A percentile compares a stretch with the other conserved stretches of the same genome.
Conservation (phyloP, 164 flowering plant genomes). For the Nymphaea colorata region DNA sequence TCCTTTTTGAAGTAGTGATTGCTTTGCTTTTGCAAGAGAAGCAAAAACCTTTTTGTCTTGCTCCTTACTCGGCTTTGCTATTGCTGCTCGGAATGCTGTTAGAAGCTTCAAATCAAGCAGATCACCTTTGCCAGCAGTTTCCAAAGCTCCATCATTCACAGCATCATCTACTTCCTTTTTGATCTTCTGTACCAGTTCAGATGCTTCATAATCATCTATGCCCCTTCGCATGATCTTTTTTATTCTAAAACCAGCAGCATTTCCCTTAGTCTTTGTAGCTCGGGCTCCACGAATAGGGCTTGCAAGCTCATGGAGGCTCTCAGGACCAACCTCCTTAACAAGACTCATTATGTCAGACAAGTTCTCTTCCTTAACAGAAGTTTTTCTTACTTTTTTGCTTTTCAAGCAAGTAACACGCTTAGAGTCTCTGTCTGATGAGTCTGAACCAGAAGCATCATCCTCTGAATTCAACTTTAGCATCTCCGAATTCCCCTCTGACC, state of each 20-base stretch:
- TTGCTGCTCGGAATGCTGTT: constrained; percentile 77
- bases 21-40: constrained; percentile 39
- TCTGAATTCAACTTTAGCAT: constrained; percentile 10
- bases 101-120: constrained; percentile 77
- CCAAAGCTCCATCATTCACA: constrained; percentile 46
- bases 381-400: constrained; percentile 14
- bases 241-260: constrained; percentile 54
- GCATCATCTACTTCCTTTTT: constrained; percentile 82
- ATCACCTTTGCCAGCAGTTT: constrained; percentile 31
- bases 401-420: constrained; percentile 6
- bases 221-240: constrained; percentile 85
- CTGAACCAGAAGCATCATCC: constrained; percentile 11
- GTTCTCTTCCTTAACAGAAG: constrained; percentile 14
- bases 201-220: constrained; percentile 50
- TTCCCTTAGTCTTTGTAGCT: constrained; percentile 26
- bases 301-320: constrained; percentile 16
- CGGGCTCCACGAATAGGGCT: constrained; percentile 11
- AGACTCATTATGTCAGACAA: constrained; percentile 52
- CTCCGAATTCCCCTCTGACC: constrained; percentile 18
- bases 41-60: constrained; percentile 28
- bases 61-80: constrained; percentile 43
- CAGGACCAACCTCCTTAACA: constrained; percentile 30
- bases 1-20: constrained; percentile 65
- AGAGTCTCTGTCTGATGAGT: constrained; percentile 11
- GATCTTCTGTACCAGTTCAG: constrained; percentile 47